phyloP scores from a whole-genome alignment of 371 early-diverging fungal species.

The Syncephalastrum contaminatum region DNA sequence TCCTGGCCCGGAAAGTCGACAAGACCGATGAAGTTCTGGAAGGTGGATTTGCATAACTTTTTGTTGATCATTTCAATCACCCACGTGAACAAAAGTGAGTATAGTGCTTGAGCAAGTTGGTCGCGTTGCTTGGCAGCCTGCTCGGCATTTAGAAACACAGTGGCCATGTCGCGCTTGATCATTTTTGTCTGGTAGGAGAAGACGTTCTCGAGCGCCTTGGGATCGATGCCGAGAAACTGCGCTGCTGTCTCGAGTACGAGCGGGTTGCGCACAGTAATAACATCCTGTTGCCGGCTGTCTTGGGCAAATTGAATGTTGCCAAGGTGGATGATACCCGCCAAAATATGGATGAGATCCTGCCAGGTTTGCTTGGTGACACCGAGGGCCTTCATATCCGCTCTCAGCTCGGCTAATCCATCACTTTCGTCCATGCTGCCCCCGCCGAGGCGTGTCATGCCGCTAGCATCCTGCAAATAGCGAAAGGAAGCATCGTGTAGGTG shows the following conservation, averaged over 20 bases:
- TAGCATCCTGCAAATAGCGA: slow-evolving; percentile 12
- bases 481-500: slow-evolving; percentile 9
- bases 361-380: slow-evolving; percentile 77
- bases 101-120: slow-evolving; percentile 69
- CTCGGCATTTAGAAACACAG: slow-evolving; percentile 74
- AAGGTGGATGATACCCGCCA: slow-evolving; percentile 86
- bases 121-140: slow-evolving; percentile 76
- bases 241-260: slow-evolving; percentile 73
- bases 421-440: slow-evolving; percentile 3
- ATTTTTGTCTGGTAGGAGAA: slow-evolving; percentile 79
- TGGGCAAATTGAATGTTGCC: slow-evolving; percentile 82
- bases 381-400: slow-evolving; percentile 71
- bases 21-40: slow-evolving; percentile 63
- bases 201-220: slow-evolving; percentile 71
- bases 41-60: slow-evolving; percentile 59
- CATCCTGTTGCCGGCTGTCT: slow-evolving; percentile 43
- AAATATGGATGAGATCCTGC: slow-evolving; percentile 74
- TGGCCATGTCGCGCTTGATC: slow-evolving; percentile 79
- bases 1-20: slow-evolving; percentile 58
- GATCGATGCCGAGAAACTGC: slow-evolving; percentile 78
- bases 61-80: slow-evolving; percentile 85
- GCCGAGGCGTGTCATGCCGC: slow-evolving; percentile 3
- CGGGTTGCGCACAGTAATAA: slow-evolving; percentile 61
- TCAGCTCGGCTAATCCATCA: slow-evolving; percentile 43
- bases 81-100: slow-evolving; percentile 81